Evolutionary conservation across 495 filamentous ascomycete genomes (phyloP), one percentile per base, ranked within the genome.

Genomic region (Xylaria curta): DNA sequence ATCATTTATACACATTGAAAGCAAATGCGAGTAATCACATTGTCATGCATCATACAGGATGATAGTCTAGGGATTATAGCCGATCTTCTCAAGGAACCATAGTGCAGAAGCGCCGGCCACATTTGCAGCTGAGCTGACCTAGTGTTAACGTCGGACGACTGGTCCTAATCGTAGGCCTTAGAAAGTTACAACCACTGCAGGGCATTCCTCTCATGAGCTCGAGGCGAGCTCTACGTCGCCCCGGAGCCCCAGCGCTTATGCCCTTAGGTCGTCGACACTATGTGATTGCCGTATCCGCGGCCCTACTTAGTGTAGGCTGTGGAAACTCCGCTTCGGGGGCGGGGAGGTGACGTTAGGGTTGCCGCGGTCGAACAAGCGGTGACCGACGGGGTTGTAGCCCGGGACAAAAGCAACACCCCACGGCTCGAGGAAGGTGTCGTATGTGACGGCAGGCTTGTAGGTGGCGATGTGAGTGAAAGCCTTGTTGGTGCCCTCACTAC

Each of bases 391-490:
- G 47, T 54, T 66, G 8, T 66, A 66, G 19, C 64, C 64, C 64
- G 24, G 10, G n/a, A 66, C 64, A 47, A 36, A 66, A 12, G 64
- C 64, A 17, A 66, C 64, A n/a, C 64, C 64, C 64, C 64, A 66
- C 2, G 64, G 64, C 64, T 66, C 64, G 19, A 66, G 64, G 64
- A 66, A 66, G 9, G 64, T 66, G 26, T 66, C 64, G 31, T 66
- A 66, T 10, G 64, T 66, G 31, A 66, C 64, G 4, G n/a, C 8
- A 6, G 64, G 64, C 47, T 66, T 66, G 46, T 33, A 36, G 4
- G 46, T 28, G 28, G 64, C 64, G 64, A 66, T 66, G 47, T 66
- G 64, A 19, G 64, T 54, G 46, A 66, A 66, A 12, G 64, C 64
- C 47, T 19, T 66, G 64, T 66, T 66, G 24, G 64, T 66, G 47